A percentile compares a stretch with the other conserved stretches of the same genome.
Evolutionary conservation across 805 yeast genomes (phyloP).

Genomic region (Phaffomyces thermotolerans): DNA sequence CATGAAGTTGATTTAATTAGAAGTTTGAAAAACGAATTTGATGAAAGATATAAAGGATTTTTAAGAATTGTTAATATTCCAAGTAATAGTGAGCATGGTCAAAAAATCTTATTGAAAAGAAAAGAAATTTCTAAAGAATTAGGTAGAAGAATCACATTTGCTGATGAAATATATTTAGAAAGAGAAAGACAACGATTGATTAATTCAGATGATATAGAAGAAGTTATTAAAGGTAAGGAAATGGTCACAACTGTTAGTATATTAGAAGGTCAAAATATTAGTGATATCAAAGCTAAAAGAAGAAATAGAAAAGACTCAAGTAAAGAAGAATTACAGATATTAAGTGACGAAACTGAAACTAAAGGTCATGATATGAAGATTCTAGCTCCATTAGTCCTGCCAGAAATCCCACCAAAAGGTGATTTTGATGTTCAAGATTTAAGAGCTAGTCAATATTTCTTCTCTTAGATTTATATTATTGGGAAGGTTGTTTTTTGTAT

Average conservation of each 20-base stretch:
- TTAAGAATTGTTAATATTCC: slow-evolving; percentile 54
- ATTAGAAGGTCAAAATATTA: slow-evolving; percentile 22
- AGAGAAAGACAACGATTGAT: slow-evolving; percentile 50
- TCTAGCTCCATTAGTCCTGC: slow-evolving; percentile 62
- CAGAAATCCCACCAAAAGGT: slow-evolving; percentile 73
- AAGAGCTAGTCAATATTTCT: slow-evolving; percentile 73
- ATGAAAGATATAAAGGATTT: slow-evolving; percentile 66
- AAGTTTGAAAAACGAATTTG: slow-evolving; percentile 70
- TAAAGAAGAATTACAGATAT: neutral
- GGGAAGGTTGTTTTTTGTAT: too few species aligned
- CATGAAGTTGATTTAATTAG: slow-evolving; percentile 70
- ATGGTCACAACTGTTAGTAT: slow-evolving; percentile 70
- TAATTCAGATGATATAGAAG: slow-evolving; percentile 42
- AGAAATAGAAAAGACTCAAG: slow-evolving; percentile 9
- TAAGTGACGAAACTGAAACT: slow-evolving; percentile 1
- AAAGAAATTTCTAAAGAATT: slow-evolving; percentile 38
- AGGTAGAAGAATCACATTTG: slow-evolving; percentile 49
- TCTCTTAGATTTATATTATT: slow-evolving; percentile 27
- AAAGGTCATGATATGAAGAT: slow-evolving; percentile 25
- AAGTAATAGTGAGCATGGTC: slow-evolving; percentile 42
- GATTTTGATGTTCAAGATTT: slow-evolving; percentile 73
- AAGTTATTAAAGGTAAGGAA: slow-evolving; percentile 39
- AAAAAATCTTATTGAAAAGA: slow-evolving; percentile 42
- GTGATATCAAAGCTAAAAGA: slow-evolving; percentile 7
- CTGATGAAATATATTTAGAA: slow-evolving; percentile 72